A percentile compares a stretch with the other conserved stretches of the same genome.
phyloP scores from a whole-genome alignment of 768 basidiomycete species.

The Suillus subluteus region DNA sequence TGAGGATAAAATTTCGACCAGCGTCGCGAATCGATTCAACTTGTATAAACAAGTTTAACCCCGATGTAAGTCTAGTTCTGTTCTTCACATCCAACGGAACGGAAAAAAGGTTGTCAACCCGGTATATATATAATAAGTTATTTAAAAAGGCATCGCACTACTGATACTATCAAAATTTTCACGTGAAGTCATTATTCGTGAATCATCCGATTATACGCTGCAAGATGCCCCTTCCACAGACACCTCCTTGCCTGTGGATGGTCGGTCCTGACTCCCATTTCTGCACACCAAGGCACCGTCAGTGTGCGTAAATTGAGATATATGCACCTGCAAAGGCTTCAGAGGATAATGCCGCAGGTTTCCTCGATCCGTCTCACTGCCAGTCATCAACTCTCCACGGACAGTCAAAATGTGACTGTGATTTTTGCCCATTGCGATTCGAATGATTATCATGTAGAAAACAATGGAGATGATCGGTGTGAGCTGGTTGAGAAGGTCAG shows the following conservation, averaged over 20 bases:
- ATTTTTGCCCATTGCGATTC: slow-evolving; percentile 8
- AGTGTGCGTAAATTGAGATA: background rate
- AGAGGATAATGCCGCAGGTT: slow-evolving; percentile 2
- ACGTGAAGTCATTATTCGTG: background rate
- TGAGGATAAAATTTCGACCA: no score
- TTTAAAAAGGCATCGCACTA: no score
- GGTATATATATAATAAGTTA: background rate
- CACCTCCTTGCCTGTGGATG: background rate
- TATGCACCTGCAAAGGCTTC: slow-evolving; percentile 12
- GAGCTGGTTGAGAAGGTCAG: background rate
- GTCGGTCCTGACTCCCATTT: background rate
- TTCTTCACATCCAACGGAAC: background rate
- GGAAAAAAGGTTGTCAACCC: background rate
- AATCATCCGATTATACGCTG: background rate
- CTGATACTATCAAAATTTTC: no score
- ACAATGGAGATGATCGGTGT: slow-evolving; percentile 11
- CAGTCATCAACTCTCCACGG: background rate
- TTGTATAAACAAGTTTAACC: no score
- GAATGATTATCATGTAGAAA: slow-evolving; percentile 16
- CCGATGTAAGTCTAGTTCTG: no score
- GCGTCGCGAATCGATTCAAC: no score
- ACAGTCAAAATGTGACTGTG: background rate
- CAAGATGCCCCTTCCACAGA: background rate
- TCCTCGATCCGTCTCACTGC: background rate
- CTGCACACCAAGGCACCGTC: background rate